Evolutionary conservation across 1,284 basidiomycete species (phyloP).

Genomic region (Hypsizygus ulmarius): DNA sequence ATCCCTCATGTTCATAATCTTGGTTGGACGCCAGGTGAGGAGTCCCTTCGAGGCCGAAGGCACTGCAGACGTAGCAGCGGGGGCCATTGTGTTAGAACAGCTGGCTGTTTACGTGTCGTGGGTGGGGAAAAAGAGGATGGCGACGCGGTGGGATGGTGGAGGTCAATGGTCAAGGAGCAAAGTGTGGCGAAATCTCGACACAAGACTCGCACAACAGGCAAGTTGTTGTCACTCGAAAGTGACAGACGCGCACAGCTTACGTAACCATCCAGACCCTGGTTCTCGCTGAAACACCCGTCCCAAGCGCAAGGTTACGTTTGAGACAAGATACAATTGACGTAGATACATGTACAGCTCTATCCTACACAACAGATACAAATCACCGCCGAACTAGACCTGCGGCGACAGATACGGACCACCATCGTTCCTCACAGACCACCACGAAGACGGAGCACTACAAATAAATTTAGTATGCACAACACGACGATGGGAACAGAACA

Average conservation of each 20-base stretch:
- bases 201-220: constrained; percentile 6
- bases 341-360: constrained; percentile 5
- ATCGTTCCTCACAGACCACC: constrained; percentile 39
- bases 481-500: constrained; percentile 32
- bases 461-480: constrained; percentile 14
- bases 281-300: constrained; percentile 14
- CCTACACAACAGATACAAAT: constrained; percentile 3
- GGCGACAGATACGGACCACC: background rate
- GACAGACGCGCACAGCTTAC: constrained; percentile 26
- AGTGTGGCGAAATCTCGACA: constrained; percentile 5
- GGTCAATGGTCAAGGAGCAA: constrained; percentile 7
- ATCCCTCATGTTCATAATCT: constrained; percentile 85
- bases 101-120: constrained; percentile 10
- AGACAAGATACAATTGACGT: background rate
- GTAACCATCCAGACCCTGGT: constrained; percentile 18
- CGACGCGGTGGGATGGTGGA: constrained; percentile 11
- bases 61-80: constrained; percentile 29
- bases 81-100: constrained; percentile 35
- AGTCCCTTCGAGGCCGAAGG: constrained; percentile 26
- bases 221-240: constrained; percentile 20
- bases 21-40: constrained; percentile 69
- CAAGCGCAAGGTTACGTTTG: constrained; percentile 6
- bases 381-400: background rate
- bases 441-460: constrained; percentile 60
- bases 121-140: constrained; percentile 16